Conservation (phyloP, 2,329 filamentous ascomycete genomes). For the Phaeosphaeria sp. region DNA sequence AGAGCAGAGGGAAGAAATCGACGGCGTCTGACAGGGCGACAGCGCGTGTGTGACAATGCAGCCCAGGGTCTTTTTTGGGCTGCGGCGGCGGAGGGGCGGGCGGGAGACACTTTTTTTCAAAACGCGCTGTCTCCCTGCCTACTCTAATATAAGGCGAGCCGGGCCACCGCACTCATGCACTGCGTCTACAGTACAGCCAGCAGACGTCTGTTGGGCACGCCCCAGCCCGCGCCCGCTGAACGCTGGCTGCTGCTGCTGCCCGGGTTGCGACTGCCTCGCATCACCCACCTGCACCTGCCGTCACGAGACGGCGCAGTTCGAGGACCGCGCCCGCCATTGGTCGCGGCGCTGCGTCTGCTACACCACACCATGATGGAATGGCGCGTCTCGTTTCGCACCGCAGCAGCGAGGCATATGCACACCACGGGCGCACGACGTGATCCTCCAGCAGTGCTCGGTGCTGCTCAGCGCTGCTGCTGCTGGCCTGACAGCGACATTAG, state of each 20-base stretch:
- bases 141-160: slow-evolving; percentile 24
- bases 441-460: background rate
- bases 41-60: slow-evolving; percentile 4
- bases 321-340: background rate
- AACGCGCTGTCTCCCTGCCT: slow-evolving; percentile 20
- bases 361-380: slow-evolving; percentile 1
- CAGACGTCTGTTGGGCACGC: slow-evolving; percentile 33
- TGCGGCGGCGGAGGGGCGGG: slow-evolving; percentile 3
- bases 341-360: slow-evolving; percentile 4
- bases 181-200: slow-evolving; percentile 20
- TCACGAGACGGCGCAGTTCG: background rate
- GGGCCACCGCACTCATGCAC: slow-evolving; percentile 22
- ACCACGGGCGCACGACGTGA: background rate
- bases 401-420: slow-evolving; percentile 1
- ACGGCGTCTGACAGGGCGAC: slow-evolving; percentile 3
- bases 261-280: background rate
- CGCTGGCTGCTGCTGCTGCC: background rate
- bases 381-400: slow-evolving; percentile 2
- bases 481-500: background rate
- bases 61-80: slow-evolving; percentile 5
- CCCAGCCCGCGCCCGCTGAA: slow-evolving; percentile 8
- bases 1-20: background rate
- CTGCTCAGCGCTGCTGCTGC: background rate
- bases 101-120: slow-evolving; percentile 14
- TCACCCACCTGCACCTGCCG: background rate